Percentiles rank a stretch among this genome's conserved stretches.
Conservation (phyloP, 148 eudicot species). For the Rhododendron simsii region DNA sequence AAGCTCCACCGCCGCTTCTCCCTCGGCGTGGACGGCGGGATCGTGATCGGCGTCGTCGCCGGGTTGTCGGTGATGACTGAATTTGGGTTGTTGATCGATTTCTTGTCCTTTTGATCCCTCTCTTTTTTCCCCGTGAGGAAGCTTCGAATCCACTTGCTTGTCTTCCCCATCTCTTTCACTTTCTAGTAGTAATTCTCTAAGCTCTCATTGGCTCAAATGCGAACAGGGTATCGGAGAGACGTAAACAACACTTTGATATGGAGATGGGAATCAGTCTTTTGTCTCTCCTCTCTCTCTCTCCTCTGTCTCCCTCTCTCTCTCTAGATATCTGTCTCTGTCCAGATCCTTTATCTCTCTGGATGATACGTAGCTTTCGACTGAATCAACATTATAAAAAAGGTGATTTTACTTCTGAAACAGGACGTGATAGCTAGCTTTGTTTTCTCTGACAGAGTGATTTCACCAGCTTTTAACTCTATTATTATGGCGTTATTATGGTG, state of each 20-base stretch:
- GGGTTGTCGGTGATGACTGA: slow-evolving; percentile 13
- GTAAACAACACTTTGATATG: slow-evolving; percentile 4
- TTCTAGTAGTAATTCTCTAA: not conserved
- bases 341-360: not conserved
- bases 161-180: slow-evolving; percentile 61
- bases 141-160: slow-evolving; percentile 71
- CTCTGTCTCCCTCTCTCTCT: not conserved
- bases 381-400: not conserved
- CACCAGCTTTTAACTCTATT: not conserved
- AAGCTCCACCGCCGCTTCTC: slow-evolving; percentile 93
- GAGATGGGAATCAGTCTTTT: not conserved
- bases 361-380: slow-evolving; percentile 6
- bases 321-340: not conserved
- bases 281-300: not conserved
- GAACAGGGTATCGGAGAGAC: not conserved
- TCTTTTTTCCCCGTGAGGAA: slow-evolving; percentile 56
- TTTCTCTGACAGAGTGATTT: not conserved
- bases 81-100: slow-evolving; percentile 5
- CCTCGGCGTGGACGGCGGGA: slow-evolving; percentile 56
- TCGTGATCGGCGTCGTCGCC: slow-evolving; percentile 30
- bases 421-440: not conserved
- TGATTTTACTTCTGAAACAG: not conserved
- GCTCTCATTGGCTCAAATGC: not conserved
- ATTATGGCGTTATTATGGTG: not conserved
- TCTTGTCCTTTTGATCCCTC: slow-evolving; percentile 20